Base-by-base conservation (phyloP, 2,329 filamentous ascomycete species). In the Beauveria australis region DNA sequence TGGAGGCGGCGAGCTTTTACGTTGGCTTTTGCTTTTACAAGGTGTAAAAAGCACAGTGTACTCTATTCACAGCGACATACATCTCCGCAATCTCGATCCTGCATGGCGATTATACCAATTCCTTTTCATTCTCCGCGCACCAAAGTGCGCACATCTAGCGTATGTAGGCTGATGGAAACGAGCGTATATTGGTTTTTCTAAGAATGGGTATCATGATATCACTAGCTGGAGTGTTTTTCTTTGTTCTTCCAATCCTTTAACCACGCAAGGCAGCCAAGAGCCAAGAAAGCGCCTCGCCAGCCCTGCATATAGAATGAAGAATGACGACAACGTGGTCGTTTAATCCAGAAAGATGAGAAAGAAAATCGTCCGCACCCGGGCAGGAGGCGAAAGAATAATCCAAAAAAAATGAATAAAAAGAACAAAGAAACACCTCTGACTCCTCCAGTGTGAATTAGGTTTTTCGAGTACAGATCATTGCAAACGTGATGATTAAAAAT, bases 11-110 rank as follows among this genome's bases (percentile, higher is more conserved):
- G 12, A 86, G 83, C 67, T 96, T 97, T 70, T 97, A 97, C 70
- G 84, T 95, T 68, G 92, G 90, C 1, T 97, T 97, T 70, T 96
- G 92, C 76, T 97, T 97, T 74, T 96, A 97, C 76, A 96, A 97
- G 79, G 91, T 95, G 51, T 94, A 79, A 65, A 26, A 19, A 16
- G 24, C n/a, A 28, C 41, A 43, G 12, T 57, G n/a, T 48, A 37
- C 14, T 26, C 2, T 18, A 33, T 51, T 28, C 28, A 43, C n/a
- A 26, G n/a, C n/a, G 22, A 46, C 12, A 24, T 37, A 24, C 24
- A 47, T 22, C 24, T 22, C 30, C 9, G 19, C 33, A 37, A 33
- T 46, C 12, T 12, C 16, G 37, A 44, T 52, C 18, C 37, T 41
- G 22, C n/a, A 52, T 52, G 46, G 56, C 56, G 56, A 44, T 46